phyloP scores from a whole-genome alignment of 1,284 basidiomycete genomes.

The Cryptococcus sp. region DNA sequence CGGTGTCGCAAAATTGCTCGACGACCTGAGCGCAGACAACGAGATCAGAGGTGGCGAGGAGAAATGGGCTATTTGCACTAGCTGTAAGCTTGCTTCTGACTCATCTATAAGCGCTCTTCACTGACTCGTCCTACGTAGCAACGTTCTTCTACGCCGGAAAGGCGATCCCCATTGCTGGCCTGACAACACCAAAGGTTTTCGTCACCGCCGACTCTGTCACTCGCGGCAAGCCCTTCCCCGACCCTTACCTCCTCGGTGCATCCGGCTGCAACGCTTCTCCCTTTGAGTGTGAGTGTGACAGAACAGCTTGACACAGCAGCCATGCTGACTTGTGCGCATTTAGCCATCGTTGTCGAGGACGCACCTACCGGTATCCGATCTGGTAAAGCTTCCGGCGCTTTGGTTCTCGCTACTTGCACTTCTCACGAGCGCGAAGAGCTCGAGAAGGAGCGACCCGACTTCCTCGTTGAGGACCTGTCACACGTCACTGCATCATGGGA shows the following conservation, averaged over 20 bases:
- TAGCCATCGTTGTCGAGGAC: slow-evolving; percentile 54
- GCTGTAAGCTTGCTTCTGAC: slow-evolving; percentile 29
- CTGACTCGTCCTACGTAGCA: slow-evolving; percentile 22
- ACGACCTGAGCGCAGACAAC: slow-evolving; percentile 40
- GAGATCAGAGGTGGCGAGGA: slow-evolving; percentile 45
- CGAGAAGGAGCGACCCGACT: slow-evolving; percentile 54
- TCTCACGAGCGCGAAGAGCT: slow-evolving; percentile 52
- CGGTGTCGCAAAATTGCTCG: slow-evolving; percentile 48
- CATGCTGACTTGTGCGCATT: not conserved
- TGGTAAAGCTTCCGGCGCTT: slow-evolving; percentile 54
- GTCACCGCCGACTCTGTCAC: slow-evolving; percentile 56
- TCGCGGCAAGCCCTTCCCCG: slow-evolving; percentile 56
- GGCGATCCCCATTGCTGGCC: slow-evolving; percentile 52
- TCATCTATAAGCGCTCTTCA: not conserved
- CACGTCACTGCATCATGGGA: slow-evolving; percentile 51
- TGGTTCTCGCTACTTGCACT: slow-evolving; percentile 55
- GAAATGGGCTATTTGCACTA: slow-evolving; percentile 53
- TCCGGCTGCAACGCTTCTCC: slow-evolving; percentile 49
- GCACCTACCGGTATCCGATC: slow-evolving; percentile 56
- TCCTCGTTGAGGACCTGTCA: slow-evolving; percentile 53
- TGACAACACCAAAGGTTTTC: slow-evolving; percentile 53
- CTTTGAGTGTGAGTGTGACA: slow-evolving; percentile 39
- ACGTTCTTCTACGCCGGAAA: slow-evolving; percentile 54
- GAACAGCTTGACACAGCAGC: not conserved
- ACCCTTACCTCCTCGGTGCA: slow-evolving; percentile 57